Base-by-base conservation (phyloP, 2,329 filamentous ascomycete genomes). In the Tolypocladium ovalisporum region DNA sequence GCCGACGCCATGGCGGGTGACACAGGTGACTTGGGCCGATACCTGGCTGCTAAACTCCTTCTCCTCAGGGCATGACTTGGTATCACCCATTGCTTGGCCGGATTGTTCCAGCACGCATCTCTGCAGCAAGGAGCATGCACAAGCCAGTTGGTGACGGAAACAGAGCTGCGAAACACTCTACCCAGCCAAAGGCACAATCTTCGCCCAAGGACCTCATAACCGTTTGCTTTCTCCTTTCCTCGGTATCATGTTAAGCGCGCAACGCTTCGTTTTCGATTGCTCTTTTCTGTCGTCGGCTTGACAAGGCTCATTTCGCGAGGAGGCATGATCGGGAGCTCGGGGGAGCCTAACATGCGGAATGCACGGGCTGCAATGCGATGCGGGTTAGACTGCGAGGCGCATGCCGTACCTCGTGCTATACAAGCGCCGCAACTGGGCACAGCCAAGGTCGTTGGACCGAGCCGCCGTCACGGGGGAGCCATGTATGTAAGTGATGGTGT, bases 381-480 rank as follows among this genome's bases (percentile, higher is more conserved):
- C 29, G 15, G 47, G 19, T 13, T 52, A 29, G 47, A 19, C 29
- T 52, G 19, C 47, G 29, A 52, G 47, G 22, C 47, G 29, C 47
- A 35, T 52, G 29, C 17, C 29, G 47, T 22, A 36, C 52, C 34
- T 32, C n/a, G 22, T 39, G 52, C 35, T 27, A 39, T 17, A 17
- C 24, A 32, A 6, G 6, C 52, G 37, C 52, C 12, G 13, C 35
- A 29, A 37, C 32, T 54, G 52, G 52, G 24, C 37, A 34, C 9
- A 42, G 52, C 36, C 9, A 15, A 15, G 54, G 24, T 51, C 7
- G 37, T 35, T 51, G 32, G 42, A 22, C 32, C 36, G 54, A 55
- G 40, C 54, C 54, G 54, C 54, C 40, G 54, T 55, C 54, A 55
- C 54, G 54, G 54, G 54, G 54, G 37, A 42, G 40, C 54, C 15